phyloP scores from a whole-genome alignment of 371 early-diverging fungal species.

The Rhizopus arrhizus region DNA sequence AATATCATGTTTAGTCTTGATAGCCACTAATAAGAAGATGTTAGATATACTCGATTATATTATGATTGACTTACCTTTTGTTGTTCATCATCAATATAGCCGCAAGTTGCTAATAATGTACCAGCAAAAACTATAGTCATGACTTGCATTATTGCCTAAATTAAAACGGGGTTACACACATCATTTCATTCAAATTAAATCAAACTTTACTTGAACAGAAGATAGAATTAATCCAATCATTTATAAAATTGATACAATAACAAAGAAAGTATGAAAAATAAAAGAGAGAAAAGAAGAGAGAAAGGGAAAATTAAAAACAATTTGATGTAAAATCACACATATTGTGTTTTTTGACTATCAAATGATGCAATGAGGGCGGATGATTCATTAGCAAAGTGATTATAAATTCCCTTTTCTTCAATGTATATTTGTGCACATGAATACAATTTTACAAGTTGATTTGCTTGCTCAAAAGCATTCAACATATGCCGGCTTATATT shows the following conservation, averaged over 20 bases:
- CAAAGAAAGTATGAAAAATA: neutral
- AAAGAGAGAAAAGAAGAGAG: conserved; percentile 2
- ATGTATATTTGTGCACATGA: too few relatives aligned
- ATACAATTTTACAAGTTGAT: too few relatives aligned
- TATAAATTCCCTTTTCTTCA: too few relatives aligned
- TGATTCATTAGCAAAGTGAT: neutral
- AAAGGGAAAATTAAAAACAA: neutral
- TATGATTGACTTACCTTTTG: conserved; percentile 47
- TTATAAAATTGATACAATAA: neutral
- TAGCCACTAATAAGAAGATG: conserved; percentile 52
- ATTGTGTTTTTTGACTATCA: conserved; percentile 5
- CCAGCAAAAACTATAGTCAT: conserved; percentile 52
- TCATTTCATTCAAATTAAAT: neutral
- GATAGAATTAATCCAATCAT: conserved; percentile 28
- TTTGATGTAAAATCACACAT: neutral
- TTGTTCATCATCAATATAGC: conserved; percentile 48
- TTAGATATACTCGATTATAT: neutral
- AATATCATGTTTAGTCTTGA: conserved; percentile 72
- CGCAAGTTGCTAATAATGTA: conserved; percentile 47
- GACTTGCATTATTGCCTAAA: conserved; percentile 59
- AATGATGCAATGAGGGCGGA: neutral
- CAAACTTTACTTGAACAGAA: conserved; percentile 26
- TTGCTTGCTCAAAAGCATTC: too few relatives aligned
- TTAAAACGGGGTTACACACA: neutral
- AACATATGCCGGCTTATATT: too few relatives aligned